Conservation (phyloP, 2,329 filamentous ascomycete species). For the Paraconiothyrium sp. region DNA sequence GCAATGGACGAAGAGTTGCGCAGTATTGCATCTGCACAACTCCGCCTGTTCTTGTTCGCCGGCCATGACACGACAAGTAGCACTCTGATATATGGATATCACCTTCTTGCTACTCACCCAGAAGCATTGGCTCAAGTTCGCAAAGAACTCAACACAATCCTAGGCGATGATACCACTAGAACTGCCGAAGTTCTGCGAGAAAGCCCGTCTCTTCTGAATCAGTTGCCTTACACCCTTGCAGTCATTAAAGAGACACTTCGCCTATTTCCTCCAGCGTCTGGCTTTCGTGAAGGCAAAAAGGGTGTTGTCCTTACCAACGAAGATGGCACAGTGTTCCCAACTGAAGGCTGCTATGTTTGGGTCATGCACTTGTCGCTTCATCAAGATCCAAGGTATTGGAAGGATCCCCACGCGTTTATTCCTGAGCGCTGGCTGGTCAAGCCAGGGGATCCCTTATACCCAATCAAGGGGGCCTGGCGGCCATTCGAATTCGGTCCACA, state of each 20-base stretch:
- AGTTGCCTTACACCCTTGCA: conserved; percentile 41
- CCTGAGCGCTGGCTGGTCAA: conserved; percentile 35
- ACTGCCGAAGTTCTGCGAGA: conserved; percentile 17
- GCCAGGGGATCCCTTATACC: conserved; percentile 22
- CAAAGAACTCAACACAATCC: conserved; percentile 41
- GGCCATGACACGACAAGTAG: conserved; percentile 48
- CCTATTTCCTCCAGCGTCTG: conserved; percentile 46
- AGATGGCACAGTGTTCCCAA: conserved; percentile 35
- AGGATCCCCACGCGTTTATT: conserved; percentile 29
- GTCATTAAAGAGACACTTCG: conserved; percentile 50
- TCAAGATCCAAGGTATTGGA: conserved; percentile 30
- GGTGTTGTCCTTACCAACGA: conserved; percentile 26
- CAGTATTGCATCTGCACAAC: conserved; percentile 2
- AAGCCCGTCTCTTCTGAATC: conserved; percentile 40
- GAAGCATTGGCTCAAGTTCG: conserved; percentile 31
- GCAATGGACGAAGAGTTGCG: not conserved
- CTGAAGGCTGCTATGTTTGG: conserved; percentile 27
- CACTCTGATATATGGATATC: conserved; percentile 42
- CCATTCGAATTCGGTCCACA: conserved; percentile 52
- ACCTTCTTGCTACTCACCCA: conserved; percentile 41
- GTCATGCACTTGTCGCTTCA: conserved; percentile 29
- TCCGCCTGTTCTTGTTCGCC: conserved; percentile 46
- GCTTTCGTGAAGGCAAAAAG: conserved; percentile 28
- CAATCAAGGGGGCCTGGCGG: conserved; percentile 36
- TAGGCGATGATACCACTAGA: conserved; percentile 31